These are phyloP conservation scores for Ettlia oleoabundans DNA, from an alignment of 139 green algal species.

Conservation along the genomic window DNA sequence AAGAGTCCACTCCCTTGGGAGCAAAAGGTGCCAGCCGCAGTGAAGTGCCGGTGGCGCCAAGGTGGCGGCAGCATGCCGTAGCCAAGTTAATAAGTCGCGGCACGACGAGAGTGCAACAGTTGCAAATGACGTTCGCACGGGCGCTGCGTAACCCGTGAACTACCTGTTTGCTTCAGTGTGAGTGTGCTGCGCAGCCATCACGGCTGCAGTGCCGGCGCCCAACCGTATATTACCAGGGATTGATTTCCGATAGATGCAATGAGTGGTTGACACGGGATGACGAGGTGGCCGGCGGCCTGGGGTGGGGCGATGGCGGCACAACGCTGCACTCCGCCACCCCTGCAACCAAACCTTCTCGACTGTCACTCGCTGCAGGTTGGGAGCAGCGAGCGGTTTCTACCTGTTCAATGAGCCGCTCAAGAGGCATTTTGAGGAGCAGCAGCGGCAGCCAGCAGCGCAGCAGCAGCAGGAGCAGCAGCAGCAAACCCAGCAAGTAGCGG, in stretches of 20 bases:
- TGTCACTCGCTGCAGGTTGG: slow-evolving; percentile 5
- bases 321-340: not conserved
- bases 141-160: not conserved
- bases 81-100: not conserved
- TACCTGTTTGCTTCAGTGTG: slow-evolving; percentile 10
- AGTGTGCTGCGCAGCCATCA: not conserved
- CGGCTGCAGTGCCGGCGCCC: not conserved
- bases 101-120: not conserved
- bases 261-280: not conserved
- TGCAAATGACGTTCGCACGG: not conserved
- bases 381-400: slow-evolving; percentile 7
- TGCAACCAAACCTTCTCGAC: not conserved
- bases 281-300: not conserved
- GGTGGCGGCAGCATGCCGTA: no score
- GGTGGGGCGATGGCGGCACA: not conserved
- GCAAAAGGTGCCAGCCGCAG: no score
- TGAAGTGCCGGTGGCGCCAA: no score
- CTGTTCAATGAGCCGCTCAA: slow-evolving; percentile 27
- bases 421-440: slow-evolving; percentile 13
- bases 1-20: no score
- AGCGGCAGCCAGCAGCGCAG: not conserved
- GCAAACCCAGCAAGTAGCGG: not conserved
- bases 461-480: slow-evolving; percentile 9
- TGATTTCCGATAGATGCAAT: not conserved
- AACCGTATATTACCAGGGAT: not conserved